Evolutionary conservation across 352 stramenopile genomes (phyloP).

Genomic region (Phytopythium aichiense): DNA sequence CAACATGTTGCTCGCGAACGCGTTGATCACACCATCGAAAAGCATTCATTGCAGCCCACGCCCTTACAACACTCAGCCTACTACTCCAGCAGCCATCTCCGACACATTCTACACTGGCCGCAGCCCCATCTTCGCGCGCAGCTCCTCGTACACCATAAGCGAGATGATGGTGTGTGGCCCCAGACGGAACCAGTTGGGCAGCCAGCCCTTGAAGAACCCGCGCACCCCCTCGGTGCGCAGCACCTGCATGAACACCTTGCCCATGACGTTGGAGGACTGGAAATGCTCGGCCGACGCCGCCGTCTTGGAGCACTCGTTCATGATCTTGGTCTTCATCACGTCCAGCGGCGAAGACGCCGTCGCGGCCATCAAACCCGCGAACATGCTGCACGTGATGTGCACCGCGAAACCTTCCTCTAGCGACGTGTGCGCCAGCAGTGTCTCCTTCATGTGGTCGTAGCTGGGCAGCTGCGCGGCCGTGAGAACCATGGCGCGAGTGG

Average conservation of each 20-base stretch:
- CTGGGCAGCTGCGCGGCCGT: slow-evolving; percentile 71
- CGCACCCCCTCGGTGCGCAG: slow-evolving; percentile 47
- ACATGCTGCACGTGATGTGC: slow-evolving; percentile 68
- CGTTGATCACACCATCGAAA: no score
- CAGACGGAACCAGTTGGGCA: slow-evolving; percentile 71
- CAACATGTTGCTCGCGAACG: no score
- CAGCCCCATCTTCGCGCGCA: slow-evolving; percentile 44
- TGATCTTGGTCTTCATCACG: slow-evolving; percentile 86
- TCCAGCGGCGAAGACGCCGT: slow-evolving; percentile 71
- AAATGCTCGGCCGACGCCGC: slow-evolving; percentile 5
- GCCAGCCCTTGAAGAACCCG: slow-evolving; percentile 78
- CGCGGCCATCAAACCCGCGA: slow-evolving; percentile 65
- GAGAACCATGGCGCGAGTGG: slow-evolving; percentile 64
- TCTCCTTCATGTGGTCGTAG: slow-evolving; percentile 81
- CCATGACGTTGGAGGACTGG: slow-evolving; percentile 27
- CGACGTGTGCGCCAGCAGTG: slow-evolving; percentile 40
- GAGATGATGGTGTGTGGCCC: slow-evolving; percentile 76
- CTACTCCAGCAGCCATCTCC: no score
- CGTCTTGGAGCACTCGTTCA: slow-evolving; percentile 36
- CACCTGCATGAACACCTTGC: slow-evolving; percentile 50
- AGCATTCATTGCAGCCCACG: no score
- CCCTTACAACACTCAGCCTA: no score
- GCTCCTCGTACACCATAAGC: slow-evolving; percentile 70
- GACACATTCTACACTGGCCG: slow-evolving; percentile 36
- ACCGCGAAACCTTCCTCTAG: slow-evolving; percentile 55